A percentile compares a stretch with the other conserved stretches of the same genome.
These are phyloP conservation scores for Mortierella sp. DNA, from an alignment of 371 early-diverging fungal species.

Conservation along the genomic window DNA sequence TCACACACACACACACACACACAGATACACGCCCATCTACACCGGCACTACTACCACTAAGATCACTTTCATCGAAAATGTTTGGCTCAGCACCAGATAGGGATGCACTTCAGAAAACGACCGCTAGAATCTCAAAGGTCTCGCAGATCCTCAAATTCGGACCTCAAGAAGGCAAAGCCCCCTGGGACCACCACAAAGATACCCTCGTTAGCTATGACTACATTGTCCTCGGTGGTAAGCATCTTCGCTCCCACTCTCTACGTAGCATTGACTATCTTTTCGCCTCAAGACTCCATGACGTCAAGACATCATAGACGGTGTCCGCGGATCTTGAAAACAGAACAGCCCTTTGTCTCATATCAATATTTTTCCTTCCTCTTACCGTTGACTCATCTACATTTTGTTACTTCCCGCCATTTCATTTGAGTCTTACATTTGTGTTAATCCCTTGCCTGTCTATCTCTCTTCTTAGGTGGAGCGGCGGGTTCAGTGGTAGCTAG, in stretches of 20 bases:
- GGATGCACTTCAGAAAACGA: background rate
- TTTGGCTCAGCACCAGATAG: background rate
- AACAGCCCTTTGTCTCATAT: background rate
- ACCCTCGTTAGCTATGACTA: conserved; percentile 22
- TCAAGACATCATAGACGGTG: too few species aligned
- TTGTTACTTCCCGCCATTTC: too few species aligned
- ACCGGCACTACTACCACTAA: too few species aligned
- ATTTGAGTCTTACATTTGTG: too few species aligned
- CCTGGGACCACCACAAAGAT: conserved; percentile 23
- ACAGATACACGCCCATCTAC: too few species aligned
- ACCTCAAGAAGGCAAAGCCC: conserved; percentile 8
- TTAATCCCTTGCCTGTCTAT: background rate
- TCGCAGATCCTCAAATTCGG: background rate
- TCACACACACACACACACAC: too few species aligned
- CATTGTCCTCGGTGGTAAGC: conserved; percentile 19
- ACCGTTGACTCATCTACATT: too few species aligned
- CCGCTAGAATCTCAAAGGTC: background rate
- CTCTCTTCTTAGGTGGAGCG: conserved; percentile 26
- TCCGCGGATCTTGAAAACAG: background rate
- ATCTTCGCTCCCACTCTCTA: too few species aligned
- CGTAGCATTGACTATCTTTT: too few species aligned
- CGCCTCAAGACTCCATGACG: too few species aligned
- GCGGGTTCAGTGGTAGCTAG: conserved; percentile 47
- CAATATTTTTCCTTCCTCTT: background rate
- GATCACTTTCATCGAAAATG: background rate